Base-by-base conservation (phyloP, 1,284 basidiomycete species). In the Takashimella koratensis region DNA sequence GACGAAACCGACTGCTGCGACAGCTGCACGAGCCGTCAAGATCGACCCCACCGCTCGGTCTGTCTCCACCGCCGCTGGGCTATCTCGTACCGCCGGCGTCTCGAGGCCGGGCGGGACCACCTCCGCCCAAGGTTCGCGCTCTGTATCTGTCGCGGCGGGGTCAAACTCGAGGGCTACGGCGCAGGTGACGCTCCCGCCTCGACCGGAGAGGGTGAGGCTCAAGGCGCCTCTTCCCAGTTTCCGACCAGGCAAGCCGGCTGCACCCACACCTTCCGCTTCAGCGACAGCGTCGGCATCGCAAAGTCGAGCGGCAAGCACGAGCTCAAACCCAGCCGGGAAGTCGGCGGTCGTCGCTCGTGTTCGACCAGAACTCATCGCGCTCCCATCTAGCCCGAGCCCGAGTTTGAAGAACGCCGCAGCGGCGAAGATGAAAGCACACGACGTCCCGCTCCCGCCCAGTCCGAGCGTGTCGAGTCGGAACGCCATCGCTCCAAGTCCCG, bases 161-260 rank as follows among this genome's bases (percentile, higher is more conserved):
- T 49, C 51, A 10, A 55, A 45, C 6, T 53, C 59, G 1, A 60
- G 55, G 0, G 59, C 56, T 5, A 51, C 59, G 2, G 57, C 59
- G 5, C 59, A 62, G n/a, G 49, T 60, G 1, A 50, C 60, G 8
- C 55, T 68, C 3, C 63, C 68, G 3, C 60, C 67, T 57, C 3
- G 65, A 66, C 54, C 62, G 63, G 23, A 71, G 50, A 67, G 62
- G 25, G 58, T 73, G 21, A 59, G 58, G 36, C 60, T 64, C 20
- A 73, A 73, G 56, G 63, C 71, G 2, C 65, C 73, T 13, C 54
- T 70, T 22, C 71, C 72, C 23, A 65, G 59, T 41, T 75, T 75
- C 60, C 55, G 59, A 24, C 71, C 72, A 0, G 46, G 55, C 8
- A 36, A 36, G 16, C n/a, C n/a, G n/a, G 16, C 30, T 8, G 30